Conservation (phyloP, 805 yeast genomes). For the Wickerhamiella australiensis region DNA sequence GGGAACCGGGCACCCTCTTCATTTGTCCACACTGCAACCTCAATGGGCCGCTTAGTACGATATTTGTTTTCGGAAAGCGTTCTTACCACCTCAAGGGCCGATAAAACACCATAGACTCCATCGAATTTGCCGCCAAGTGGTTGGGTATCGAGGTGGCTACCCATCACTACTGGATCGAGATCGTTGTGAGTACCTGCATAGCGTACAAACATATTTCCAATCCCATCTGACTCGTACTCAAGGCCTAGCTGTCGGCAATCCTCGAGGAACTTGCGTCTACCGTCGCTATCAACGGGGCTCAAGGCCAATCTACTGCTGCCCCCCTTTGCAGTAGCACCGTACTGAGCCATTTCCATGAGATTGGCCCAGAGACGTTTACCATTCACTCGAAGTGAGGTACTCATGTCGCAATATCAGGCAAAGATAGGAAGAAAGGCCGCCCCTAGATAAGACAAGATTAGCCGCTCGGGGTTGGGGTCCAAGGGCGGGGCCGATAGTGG, state of each 20-base stretch:
- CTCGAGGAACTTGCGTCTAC: not conserved
- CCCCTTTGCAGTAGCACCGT: constrained; percentile 1
- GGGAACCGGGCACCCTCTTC: constrained; percentile 75
- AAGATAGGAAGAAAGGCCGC: not conserved
- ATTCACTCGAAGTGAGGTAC: not conserved
- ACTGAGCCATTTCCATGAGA: constrained; percentile 7
- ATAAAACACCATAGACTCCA: constrained; percentile 56
- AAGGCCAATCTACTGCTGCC: constrained; percentile 4
- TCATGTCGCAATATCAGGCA: not conserved
- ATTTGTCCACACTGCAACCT: constrained; percentile 58
- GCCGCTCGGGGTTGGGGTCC: too few species aligned
- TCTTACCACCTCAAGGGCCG: constrained; percentile 55
- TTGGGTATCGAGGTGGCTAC: constrained; percentile 66
- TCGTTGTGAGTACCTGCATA: constrained; percentile 43
- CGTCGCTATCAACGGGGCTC: constrained; percentile 1
- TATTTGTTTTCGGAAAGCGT: constrained; percentile 48
- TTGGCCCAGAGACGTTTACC: not conserved
- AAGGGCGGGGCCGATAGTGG: too few species aligned
- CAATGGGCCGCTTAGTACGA: constrained; percentile 54
- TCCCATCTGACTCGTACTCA: constrained; percentile 39
- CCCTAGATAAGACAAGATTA: not conserved
- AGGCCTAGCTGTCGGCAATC: constrained; percentile 25
- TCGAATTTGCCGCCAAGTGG: constrained; percentile 72
- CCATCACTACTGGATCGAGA: constrained; percentile 49
- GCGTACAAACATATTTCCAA: constrained; percentile 59